Conservation (phyloP, 2,329 filamentous ascomycete genomes). For the Botryotinia globosa region DNA sequence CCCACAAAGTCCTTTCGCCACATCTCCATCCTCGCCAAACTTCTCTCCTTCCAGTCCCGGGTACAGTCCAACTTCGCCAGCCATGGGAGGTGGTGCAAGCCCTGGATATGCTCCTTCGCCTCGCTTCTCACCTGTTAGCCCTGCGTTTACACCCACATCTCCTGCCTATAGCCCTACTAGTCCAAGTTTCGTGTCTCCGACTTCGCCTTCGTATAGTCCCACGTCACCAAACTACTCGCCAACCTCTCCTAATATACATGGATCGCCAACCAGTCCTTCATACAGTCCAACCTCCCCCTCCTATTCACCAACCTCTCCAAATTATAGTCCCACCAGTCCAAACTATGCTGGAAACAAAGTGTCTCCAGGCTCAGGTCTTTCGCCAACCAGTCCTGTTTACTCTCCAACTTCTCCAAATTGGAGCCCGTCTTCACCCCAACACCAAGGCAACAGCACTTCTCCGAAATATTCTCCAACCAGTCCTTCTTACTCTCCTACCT, state of each 20-base stretch:
- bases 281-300: constrained; percentile 37
- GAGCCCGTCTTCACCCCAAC: constrained; percentile 36
- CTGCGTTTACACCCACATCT: constrained; percentile 40
- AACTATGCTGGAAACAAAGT: constrained; percentile 32
- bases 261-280: constrained; percentile 35
- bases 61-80: constrained; percentile 52
- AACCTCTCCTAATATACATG: constrained; percentile 35
- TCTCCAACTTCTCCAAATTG: constrained; percentile 37
- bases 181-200: constrained; percentile 47
- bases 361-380: constrained; percentile 34
- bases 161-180: constrained; percentile 39
- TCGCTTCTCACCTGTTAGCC: constrained; percentile 58
- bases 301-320: constrained; percentile 37
- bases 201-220: constrained; percentile 66
- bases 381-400: constrained; percentile 37
- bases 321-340: constrained; percentile 36
- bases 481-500: constrained; percentile 33
- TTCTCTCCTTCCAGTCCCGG: constrained; percentile 37
- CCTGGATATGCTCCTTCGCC: constrained; percentile 49
- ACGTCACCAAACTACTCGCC: constrained; percentile 44
- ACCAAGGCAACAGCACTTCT: constrained; percentile 37
- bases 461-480: constrained; percentile 41
- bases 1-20: constrained; percentile 58
- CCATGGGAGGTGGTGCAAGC: constrained; percentile 51
- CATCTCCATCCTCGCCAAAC: constrained; percentile 51